These are phyloP conservation scores for Penicillium palitans DNA, from an alignment of 2,329 filamentous ascomycete genomes.

Conservation along the genomic window DNA sequence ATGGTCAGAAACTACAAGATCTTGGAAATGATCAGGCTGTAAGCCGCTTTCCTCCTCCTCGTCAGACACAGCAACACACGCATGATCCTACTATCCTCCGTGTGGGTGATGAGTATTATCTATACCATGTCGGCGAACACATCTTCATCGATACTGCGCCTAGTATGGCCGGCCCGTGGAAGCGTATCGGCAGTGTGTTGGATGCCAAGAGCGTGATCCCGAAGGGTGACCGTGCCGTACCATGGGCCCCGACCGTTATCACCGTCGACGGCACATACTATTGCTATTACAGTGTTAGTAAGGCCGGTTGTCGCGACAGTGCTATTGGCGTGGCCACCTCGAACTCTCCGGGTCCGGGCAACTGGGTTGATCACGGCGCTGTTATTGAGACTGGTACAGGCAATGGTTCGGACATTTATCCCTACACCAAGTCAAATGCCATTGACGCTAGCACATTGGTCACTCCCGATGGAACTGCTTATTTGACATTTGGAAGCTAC, in stretches of 20 bases:
- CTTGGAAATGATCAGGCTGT: conserved; percentile 3
- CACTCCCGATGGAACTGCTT: conserved; percentile 39
- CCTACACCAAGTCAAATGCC: conserved; percentile 55
- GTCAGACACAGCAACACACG: conserved; percentile 28
- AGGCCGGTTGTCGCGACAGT: conserved; percentile 61
- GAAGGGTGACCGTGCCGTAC: conserved; percentile 35
- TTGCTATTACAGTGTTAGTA: conserved; percentile 64
- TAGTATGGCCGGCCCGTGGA: conserved; percentile 35
- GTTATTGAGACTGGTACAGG: conserved; percentile 38
- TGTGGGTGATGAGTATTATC: conserved; percentile 30
- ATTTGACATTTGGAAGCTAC: conserved; percentile 66
- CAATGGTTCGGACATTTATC: conserved; percentile 24
- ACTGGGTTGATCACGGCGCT: conserved; percentile 40
- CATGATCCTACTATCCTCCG: conserved; percentile 38
- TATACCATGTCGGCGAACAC: conserved; percentile 36
- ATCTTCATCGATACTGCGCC: conserved; percentile 34
- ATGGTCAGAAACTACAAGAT: conserved; percentile 9
- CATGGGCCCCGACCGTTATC: conserved; percentile 62
- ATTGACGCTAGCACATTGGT: conserved; percentile 60
- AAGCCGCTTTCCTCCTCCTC: conserved; percentile 21
- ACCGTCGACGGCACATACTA: conserved; percentile 60
- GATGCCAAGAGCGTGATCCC: conserved; percentile 34
- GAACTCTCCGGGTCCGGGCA: conserved; percentile 35
- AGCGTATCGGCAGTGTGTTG: conserved; percentile 31
- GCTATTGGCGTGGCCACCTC: conserved; percentile 62